Percentiles rank a stretch among this genome's conserved stretches.
phyloP scores from a whole-genome alignment of 2,329 filamentous ascomycete species.

The Fusarium nodosum region DNA sequence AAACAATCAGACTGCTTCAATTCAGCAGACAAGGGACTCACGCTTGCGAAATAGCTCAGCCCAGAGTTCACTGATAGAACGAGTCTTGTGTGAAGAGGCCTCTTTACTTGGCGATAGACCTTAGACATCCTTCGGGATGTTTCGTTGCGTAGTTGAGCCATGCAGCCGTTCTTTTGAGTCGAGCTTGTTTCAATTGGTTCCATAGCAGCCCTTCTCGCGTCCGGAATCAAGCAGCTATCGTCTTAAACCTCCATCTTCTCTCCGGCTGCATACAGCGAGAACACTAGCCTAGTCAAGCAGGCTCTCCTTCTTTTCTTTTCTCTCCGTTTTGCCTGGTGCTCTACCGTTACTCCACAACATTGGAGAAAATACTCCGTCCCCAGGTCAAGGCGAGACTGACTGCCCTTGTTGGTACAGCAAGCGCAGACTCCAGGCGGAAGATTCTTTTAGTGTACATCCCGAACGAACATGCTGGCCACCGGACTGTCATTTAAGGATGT shows the following conservation, averaged over 20 bases:
- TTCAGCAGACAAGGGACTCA: constrained; percentile 7
- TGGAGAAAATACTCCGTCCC: constrained; percentile 10
- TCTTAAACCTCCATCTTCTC: constrained; percentile 13
- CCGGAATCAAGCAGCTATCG: constrained; percentile 21
- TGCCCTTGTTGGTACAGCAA: constrained; percentile 25
- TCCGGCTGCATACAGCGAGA: constrained; percentile 10
- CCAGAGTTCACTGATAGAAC: constrained; percentile 1
- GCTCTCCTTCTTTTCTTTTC: constrained; percentile 25
- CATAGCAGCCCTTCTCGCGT: constrained; percentile 32
- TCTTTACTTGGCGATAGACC: constrained; percentile 1
- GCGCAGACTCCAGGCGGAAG: constrained; percentile 39
- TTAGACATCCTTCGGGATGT: constrained; percentile 27
- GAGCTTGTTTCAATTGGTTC: constrained; percentile 40
- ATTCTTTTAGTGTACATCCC: constrained; percentile 43
- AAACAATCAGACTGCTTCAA: constrained; percentile 5
- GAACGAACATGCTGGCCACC: constrained; percentile 41
- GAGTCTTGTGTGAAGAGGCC: constrained; percentile 9
- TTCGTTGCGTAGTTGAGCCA: constrained; percentile 18
- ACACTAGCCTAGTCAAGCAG: constrained; percentile 23
- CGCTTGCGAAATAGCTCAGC: constrained; percentile 11
- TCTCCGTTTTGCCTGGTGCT: neutral
- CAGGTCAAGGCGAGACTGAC: constrained; percentile 13
- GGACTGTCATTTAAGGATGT: constrained; percentile 48
- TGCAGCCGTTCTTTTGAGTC: constrained; percentile 34
- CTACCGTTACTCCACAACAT: constrained; percentile 23